Evolutionary conservation across 768 basidiomycete species (phyloP), one percentile per base, ranked within the genome.

Genomic region (Ephemerocybe angulata): DNA sequence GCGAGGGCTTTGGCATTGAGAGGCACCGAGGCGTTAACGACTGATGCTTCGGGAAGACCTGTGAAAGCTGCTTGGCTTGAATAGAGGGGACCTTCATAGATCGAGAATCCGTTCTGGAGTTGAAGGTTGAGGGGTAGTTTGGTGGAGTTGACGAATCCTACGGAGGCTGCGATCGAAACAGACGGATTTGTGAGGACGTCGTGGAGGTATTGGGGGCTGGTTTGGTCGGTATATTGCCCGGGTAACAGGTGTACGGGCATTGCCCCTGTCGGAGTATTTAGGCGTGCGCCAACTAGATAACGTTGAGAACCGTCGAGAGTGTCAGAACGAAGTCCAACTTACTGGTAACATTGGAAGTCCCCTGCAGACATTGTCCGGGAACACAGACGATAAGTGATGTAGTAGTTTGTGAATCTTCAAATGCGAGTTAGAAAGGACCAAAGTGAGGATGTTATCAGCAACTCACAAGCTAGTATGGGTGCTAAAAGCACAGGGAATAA

Each of bases 341-440:
- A 85, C 88, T 72, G 63, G 88, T 86, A 22, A 78, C 81, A 65
- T 92, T 91, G 29, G 87, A 83, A 70, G 72, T 81, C 55, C 90
- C 90, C 69, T 90, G 79, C 54, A 92, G 72, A 76, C 90, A 92
- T 87, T 93, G 89, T 62, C 90, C 90, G 67, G 90, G 87, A 88
- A 89, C 75, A 77, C 90, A 92, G 58, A 93, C 76, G 54, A 91
- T 73, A 40, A 84, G 77, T 71, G 78, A 74, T 69, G 72, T 67
- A 21, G 29, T 35, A 50, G 21, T 35, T 71, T 86, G 83, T 46
- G 85, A 83, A 67, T 72, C 81, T 82, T n/a, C n/a, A 40, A 4
- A 35, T 13, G 11, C 10, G 22, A 21, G 28, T 38, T 87, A 22
- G 43, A 0, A 50, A 11, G 41, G 22, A 27, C 21, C 21, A 11